Evolutionary conservation across 2,329 filamentous ascomycete genomes (phyloP).

Genomic region (Colletotrichum spaethianum): DNA sequence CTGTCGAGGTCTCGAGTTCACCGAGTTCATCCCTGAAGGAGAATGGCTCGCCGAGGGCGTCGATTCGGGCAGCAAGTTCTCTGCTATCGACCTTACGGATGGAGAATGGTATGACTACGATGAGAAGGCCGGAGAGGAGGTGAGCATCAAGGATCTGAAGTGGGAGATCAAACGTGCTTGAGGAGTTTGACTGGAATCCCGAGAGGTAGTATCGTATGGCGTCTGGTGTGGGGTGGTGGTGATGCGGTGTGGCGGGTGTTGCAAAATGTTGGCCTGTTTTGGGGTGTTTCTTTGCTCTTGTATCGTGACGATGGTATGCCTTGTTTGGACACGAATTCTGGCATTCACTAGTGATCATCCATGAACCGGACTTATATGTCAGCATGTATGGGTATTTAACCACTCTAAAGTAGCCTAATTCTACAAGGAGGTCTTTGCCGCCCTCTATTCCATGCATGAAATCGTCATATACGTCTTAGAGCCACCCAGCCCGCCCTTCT

Average conservation of each 20-base stretch:
- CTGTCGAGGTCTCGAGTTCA: conserved; percentile 93
- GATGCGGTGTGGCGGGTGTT: not conserved
- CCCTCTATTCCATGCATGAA: conserved; percentile 30
- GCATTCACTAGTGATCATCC: not conserved
- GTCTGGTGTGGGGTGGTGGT: conserved; percentile 9
- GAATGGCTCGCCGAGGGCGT: conserved; percentile 89
- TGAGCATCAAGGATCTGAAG: conserved; percentile 89
- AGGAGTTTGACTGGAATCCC: conserved; percentile 43
- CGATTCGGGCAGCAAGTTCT: conserved; percentile 87
- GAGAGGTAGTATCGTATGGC: conserved; percentile 34
- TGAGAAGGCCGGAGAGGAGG: conserved; percentile 91
- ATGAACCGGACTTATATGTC: not conserved
- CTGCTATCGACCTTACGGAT: conserved; percentile 84
- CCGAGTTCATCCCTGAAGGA: conserved; percentile 92
- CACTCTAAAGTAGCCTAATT: conserved; percentile 34
- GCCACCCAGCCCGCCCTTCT: conserved; percentile 4
- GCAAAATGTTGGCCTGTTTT: not conserved
- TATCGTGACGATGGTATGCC: not conserved
- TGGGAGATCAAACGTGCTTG: conserved; percentile 87
- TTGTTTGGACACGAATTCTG: not conserved
- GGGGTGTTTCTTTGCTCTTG: not conserved
- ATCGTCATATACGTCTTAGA: conserved; percentile 32
- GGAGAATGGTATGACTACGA: conserved; percentile 99
- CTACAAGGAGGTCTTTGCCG: conserved; percentile 33
- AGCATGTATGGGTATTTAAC: conserved; percentile 40